Percentiles rank a stretch among this genome's conserved stretches.
These are phyloP conservation scores for Linum trigynum DNA, from an alignment of 345 rosid species.

Conservation along the genomic window DNA sequence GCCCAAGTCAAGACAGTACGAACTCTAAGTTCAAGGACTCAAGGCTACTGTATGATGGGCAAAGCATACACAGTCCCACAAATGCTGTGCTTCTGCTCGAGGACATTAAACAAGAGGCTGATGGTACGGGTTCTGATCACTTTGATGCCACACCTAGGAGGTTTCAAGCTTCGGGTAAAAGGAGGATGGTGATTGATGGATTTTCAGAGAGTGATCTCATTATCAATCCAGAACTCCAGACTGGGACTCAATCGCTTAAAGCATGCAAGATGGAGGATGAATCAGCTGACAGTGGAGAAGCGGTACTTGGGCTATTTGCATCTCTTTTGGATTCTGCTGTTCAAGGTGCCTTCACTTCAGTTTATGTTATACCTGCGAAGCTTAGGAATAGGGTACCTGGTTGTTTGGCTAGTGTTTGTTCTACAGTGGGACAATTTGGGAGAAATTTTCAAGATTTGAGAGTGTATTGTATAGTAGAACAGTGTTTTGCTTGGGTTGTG, in stretches of 20 bases:
- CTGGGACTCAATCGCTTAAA: constrained; percentile 58
- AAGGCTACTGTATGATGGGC: constrained; percentile 66
- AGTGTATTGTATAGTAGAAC: too few relatives aligned
- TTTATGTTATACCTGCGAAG: background rate
- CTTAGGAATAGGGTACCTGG: too few relatives aligned
- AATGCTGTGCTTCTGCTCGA: constrained; percentile 89
- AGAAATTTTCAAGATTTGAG: too few relatives aligned
- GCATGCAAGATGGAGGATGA: constrained; percentile 85
- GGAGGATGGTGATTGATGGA: constrained; percentile 38
- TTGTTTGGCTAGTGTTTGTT: too few relatives aligned
- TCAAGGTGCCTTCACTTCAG: constrained; percentile 47
- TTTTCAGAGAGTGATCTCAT: constrained; percentile 31
- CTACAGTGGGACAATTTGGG: background rate
- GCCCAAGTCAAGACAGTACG: constrained; percentile 41
- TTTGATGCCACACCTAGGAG: constrained; percentile 35
- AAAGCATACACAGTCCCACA: constrained; percentile 73
- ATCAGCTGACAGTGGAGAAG: constrained; percentile 56
- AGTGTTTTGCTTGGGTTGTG: too few relatives aligned
- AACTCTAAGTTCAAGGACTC: constrained; percentile 48
- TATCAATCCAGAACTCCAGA: constrained; percentile 31
- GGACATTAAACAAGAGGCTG: constrained; percentile 82
- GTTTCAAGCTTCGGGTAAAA: constrained; percentile 40
- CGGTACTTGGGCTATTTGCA: constrained; percentile 63
- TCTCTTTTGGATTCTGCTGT: constrained; percentile 79
- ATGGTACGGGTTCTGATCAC: constrained; percentile 39